A percentile compares a stretch with the other conserved stretches of the same genome.
Conservation (phyloP, 495 filamentous ascomycete genomes). For the Annulohypoxylon bovei region DNA sequence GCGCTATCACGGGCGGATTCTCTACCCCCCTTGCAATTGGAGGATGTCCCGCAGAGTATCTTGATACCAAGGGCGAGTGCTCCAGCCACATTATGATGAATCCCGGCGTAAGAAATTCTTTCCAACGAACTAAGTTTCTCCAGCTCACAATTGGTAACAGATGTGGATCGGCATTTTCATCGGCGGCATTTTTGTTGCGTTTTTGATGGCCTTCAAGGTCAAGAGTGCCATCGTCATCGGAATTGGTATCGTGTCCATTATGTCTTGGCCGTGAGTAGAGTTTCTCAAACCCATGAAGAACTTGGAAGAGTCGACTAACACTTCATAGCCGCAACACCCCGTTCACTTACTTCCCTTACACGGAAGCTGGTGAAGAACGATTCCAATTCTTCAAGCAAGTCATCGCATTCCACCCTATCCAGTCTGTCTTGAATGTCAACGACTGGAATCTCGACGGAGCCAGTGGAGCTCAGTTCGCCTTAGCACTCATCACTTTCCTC, state of each 20-base stretch:
- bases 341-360: conserved; percentile 83
- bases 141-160: conserved; percentile 47
- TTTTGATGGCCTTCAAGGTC: conserved; percentile 82
- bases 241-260: conserved; percentile 80
- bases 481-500: conserved; percentile 84
- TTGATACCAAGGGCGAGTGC: conserved; percentile 52
- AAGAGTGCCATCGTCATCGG: conserved; percentile 85
- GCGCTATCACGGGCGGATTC: conserved; percentile 67
- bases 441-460: conserved; percentile 69
- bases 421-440: conserved; percentile 69
- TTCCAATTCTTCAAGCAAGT: conserved; percentile 85
- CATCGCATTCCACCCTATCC: conserved; percentile 79
- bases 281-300: neutral
- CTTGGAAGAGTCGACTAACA: conserved; percentile 20
- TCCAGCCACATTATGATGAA: conserved; percentile 69
- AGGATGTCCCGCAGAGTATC: conserved; percentile 64
- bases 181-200: conserved; percentile 78
- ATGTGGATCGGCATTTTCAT: conserved; percentile 82
- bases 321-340: conserved; percentile 65
- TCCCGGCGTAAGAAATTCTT: conserved; percentile 60
- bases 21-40: conserved; percentile 74
- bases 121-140: neutral
- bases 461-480: conserved; percentile 68
- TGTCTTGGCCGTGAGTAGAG: conserved; percentile 74
- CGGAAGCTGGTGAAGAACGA: conserved; percentile 66